Evolutionary conservation across 768 basidiomycete genomes (phyloP), one percentile per base, ranked within the genome.

Genomic region (Gloeophyllum trabeum): DNA sequence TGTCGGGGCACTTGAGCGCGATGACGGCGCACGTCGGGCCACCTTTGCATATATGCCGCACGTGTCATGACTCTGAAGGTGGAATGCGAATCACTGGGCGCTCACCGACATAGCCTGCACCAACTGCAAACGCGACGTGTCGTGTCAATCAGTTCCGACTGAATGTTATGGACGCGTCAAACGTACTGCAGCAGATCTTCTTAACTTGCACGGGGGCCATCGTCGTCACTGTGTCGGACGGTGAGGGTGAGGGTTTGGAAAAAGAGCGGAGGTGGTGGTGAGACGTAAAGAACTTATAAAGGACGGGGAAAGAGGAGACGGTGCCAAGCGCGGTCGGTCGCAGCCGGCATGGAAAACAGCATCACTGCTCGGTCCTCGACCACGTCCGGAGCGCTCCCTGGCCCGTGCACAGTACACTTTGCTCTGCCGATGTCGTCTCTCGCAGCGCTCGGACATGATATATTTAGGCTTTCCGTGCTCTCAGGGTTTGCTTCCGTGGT

Each of bases 1-100:
- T 88, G 57, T 93, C 75, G 39, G 92, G 89, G 60, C 91, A 94
- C 62, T 89, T 92, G 51, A 87, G 70, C 16, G 91, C 91, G 52
- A 96, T 89, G 56, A 96, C 91, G 37, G 92, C 86, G 58, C 91
- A 94, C 35, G 92, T 97, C 20, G 92, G 92, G 24, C 92, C 92
- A 57, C 91, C 90, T 92, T 50, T 37, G 12, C 35, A 45, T 26
- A 46, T 18, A 47, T 19, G 40, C 18, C 16, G n/a, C n/a, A 6
- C 24, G 32, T 12, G 18, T 12, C 14, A 35, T 21, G 5, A 4
- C 12, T n/a, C 42, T 23, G 25, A 30, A 16, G 24, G 20, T 30
- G 28, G 21, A n/a, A 26, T 43, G 34, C 38, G 28, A 37, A 39
- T 25, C 41, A 26, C 38, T 39, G 39, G 24, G 19, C 35, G 51